Evolutionary conservation across 345 rosid species (phyloP), one percentile per base, ranked within the genome.

Genomic region (Gossypium thurberi): DNA sequence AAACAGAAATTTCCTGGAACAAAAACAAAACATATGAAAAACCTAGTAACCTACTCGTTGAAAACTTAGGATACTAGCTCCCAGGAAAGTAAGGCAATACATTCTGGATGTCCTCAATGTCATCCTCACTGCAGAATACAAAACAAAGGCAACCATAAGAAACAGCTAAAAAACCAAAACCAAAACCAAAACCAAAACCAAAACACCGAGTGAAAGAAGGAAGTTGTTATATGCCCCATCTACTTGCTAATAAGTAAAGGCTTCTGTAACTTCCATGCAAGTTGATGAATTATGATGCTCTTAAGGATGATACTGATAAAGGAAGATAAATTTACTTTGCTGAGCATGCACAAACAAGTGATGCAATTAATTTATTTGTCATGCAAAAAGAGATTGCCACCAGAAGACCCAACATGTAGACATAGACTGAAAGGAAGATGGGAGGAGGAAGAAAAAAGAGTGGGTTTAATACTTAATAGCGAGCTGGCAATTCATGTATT

Each of bases 61-160:
- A 25, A 52, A 60, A 50, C 6, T 55, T 40, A 44, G 71, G 46
- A 76, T 46, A 68, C 46, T 20, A 42, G 28, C 75, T 46, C 66
- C 57, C 59, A 23, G 66, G 62, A 57, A 72, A 52, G 18, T 73
- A 56, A 84, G 77, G 63, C 43, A 40, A 63, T 87, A 93, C 99
- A 97, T 93, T 96, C 79, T 96, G 98, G 74, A 96, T 91, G 83
- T 96, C 99, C 63, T 96, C 99, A 85, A 96, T 91, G 76, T 96
- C 99, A 81, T 96, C 99, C 86, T 96, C 99, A 52, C 99, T 96
- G 85, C 76, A 83, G 74, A 78, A 76, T 26, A 51, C 17, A 67
- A 80, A 79, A 62, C 12, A 72, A 78, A 79, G 57, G 23, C 53
- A 71, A 74, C 74, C 59, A 75, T 57, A 72, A 43, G 68, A 61